Evolutionary conservation across 2,329 filamentous ascomycete genomes (phyloP), one percentile per base, ranked within the genome.

Genomic region (Chaetoscypha palmicola): DNA sequence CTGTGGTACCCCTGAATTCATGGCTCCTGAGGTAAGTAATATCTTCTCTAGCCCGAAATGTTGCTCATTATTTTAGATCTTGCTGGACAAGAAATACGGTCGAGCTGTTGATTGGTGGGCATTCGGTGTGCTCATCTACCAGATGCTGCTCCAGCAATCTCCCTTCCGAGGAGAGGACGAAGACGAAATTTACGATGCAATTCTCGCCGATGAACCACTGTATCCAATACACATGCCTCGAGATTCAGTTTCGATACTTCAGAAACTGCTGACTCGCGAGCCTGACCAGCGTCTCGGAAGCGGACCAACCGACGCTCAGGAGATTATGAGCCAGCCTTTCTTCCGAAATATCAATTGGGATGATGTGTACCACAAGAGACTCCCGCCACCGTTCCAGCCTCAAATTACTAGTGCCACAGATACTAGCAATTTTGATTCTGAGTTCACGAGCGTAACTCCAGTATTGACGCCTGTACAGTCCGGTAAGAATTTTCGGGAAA

Each of bases 31-130:
- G 74, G 88, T 94, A 73, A 59, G 71, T 37, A 21, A 32, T 14
- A 2, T 21, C 3, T 17, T 32, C 26, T 20, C 38, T 35, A 38
- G 50, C 56, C n/a, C 17, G 33, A 21, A 17, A 11, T 23, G 23
- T 28, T 45, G 28, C 66, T 72, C 41, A 60, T 54, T 50, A 14
- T 23, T 5, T 3, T 34, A 94, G 84, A 98, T 98, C 67, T 71
- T 98, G 26, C 74, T 97, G 45, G 92, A 98, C 65, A 98, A 98
- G 73, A 97, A 96, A 63, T 98, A 98, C 60, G 91, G 90, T 35
- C 83, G 92, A 46, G 88, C 92, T 12, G 92, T 98, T 33, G 92
- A 98, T 66, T 98, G 92, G 92, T 98, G 92, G 92, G 94, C 94
- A 5, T 98, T 98, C 66, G 92, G 92, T 64, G 92, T 98, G 23